phyloP scores from a whole-genome alignment of 768 basidiomycete genomes.

The Trametes cubensis region DNA sequence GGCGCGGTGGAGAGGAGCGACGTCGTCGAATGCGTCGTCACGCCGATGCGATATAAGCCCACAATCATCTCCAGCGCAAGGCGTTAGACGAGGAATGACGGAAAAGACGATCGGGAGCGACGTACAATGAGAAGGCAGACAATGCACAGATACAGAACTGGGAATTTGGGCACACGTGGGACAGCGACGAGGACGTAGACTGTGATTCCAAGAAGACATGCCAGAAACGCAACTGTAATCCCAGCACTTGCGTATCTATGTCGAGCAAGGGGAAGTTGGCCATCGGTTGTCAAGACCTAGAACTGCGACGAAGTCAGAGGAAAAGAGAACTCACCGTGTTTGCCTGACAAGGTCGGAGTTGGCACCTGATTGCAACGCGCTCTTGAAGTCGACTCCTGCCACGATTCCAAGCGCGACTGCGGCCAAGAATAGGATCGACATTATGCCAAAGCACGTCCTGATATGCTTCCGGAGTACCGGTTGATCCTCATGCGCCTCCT shows the following conservation, averaged over 20 bases:
- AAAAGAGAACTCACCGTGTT: constrained; percentile 9
- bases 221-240: constrained; percentile 4
- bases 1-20: constrained; percentile 17
- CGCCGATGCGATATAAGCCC: constrained; percentile 17
- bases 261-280: neutral
- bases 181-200: constrained; percentile 11
- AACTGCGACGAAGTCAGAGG: neutral
- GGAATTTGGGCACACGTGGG: constrained; percentile 9
- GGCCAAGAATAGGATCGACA: constrained; percentile 1
- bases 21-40: constrained; percentile 18
- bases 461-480: constrained; percentile 8
- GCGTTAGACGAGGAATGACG: neutral
- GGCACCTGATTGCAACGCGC: constrained; percentile 3
- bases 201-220: neutral
- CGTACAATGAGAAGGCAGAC: constrained; percentile 11
- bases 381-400: constrained; percentile 5
- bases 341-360: constrained; percentile 1
- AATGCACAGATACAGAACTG: neutral
- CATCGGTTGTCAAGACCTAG: neutral
- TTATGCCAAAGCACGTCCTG: neutral
- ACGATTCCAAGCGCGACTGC: constrained; percentile 5
- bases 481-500: constrained; percentile 3
- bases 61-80: constrained; percentile 10
- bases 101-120: neutral
- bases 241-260: constrained; percentile 11